Percentiles rank a stretch among this genome's conserved stretches.
Evolutionary conservation across 768 basidiomycete genomes (phyloP).

Genomic region (Mycena leptocephala): DNA sequence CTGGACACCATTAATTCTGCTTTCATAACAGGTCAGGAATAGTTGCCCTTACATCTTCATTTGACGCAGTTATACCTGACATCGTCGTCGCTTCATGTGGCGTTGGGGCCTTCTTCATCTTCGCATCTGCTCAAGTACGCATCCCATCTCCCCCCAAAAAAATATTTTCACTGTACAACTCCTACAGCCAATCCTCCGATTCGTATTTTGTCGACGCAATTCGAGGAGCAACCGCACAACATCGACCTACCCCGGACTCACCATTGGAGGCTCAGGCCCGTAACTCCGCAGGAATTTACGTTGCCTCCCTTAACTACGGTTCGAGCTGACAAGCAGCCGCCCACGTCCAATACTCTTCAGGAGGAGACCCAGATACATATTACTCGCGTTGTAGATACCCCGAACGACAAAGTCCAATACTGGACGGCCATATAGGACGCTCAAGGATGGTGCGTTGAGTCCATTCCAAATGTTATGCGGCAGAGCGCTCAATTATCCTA

Average conservation of each 20-base stretch:
- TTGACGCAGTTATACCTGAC: constrained; percentile 30
- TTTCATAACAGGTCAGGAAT: constrained; percentile 18
- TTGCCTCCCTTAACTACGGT: background rate
- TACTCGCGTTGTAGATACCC: background rate
- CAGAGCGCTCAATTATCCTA: too few relatives aligned
- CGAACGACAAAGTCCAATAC: background rate
- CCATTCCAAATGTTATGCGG: background rate
- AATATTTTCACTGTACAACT: background rate
- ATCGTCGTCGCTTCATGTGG: constrained; percentile 28
- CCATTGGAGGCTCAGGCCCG: background rate
- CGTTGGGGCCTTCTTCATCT: constrained; percentile 34
- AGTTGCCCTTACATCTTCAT: constrained; percentile 19
- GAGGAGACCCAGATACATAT: background rate
- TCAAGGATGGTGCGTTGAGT: background rate
- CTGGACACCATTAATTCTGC: background rate
- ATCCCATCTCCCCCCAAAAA: background rate
- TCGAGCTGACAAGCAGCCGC: background rate
- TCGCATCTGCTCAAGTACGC: constrained; percentile 25
- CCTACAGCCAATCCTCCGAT: constrained; percentile 17
- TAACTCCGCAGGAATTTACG: background rate
- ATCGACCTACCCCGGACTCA: background rate
- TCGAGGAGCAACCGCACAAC: background rate
- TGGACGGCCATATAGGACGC: background rate
- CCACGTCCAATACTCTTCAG: background rate
- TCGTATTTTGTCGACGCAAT: constrained; percentile 26